Conservation (phyloP, 1,139 yeast genomes). For the Wickerhamiella infanticola region DNA sequence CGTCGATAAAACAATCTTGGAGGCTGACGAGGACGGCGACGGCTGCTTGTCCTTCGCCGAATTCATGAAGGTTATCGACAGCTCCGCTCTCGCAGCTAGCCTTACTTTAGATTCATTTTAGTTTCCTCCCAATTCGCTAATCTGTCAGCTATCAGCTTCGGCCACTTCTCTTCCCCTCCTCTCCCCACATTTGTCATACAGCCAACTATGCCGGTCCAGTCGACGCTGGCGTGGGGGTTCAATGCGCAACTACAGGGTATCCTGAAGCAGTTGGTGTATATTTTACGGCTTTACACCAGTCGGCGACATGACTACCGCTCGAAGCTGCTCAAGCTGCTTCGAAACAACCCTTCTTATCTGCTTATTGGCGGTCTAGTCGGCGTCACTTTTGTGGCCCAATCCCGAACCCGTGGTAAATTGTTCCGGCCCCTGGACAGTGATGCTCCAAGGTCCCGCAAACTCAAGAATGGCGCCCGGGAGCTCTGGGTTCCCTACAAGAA, state of each 20-base stretch:
- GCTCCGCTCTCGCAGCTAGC: constrained; percentile 26
- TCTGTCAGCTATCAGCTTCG: neutral
- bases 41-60: constrained; percentile 79
- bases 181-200: neutral
- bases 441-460: neutral
- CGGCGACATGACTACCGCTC: neutral
- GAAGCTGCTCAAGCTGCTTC: neutral
- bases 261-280: neutral
- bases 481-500: constrained; percentile 19
- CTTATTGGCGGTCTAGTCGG: neutral
- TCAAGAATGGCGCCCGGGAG: constrained; percentile 4
- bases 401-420: neutral
- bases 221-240: neutral
- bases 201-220: neutral
- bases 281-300: neutral
- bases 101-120: constrained; percentile 25
- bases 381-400: neutral
- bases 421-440: neutral
- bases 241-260: neutral
- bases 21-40: constrained; percentile 84
- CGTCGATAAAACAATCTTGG: constrained; percentile 91
- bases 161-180: neutral
- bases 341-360: neutral
- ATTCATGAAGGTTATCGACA: constrained; percentile 39
- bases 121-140: neutral